Evolutionary conservation across 805 yeast genomes (phyloP), one percentile per base, ranked within the genome.

Genomic region (Hanseniaspora lindneri): DNA sequence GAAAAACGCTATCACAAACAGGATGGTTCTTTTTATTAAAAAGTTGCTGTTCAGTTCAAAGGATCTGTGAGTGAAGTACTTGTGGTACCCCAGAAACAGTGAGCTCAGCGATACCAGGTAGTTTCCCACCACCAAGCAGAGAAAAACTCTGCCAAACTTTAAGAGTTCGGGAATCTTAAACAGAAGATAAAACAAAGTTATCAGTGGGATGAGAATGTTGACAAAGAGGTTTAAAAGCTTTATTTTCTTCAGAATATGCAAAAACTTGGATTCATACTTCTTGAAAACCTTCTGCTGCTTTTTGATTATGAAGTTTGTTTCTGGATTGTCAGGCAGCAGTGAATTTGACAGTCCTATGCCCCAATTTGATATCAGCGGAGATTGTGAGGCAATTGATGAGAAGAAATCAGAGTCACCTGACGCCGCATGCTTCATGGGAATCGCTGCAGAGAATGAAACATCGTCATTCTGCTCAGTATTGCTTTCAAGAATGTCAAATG

Each of bases 1-100:
- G 5, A 57, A 24, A n/a, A 57, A 47, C 3, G 58, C 58, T 39
- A 54, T 53, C 2, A 50, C 41, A 10, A 55, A 35, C 30, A 55
- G 57, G 7, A 56, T 39, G 3, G 35, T 13, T 17, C 39, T 52
- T 27, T 53, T 35, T 7, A 33, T 33, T 6, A 10, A 33, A 33
- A 6, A 33, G 19, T 33, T 20, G 23, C 5, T 19, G 33, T 54
- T 57, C 25, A 57, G 54, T 30, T 58, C 58, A 34, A 54, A 58
- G 8, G 59, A 48, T 25, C 54, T 54, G 41, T 57, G 61, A 24
- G 58, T 54, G 44, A 57, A 58, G 42, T 57, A 58, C 30, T 59
- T 54, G 41, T 58, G 61, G 33, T 58, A 58, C 1, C 61, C 61
- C 2, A 58, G 57, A 27, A 56, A 55, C n/a, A 58, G 44, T n/a